Conservation (phyloP, 164 flowering plant species). For the Stephania cephalantha region DNA sequence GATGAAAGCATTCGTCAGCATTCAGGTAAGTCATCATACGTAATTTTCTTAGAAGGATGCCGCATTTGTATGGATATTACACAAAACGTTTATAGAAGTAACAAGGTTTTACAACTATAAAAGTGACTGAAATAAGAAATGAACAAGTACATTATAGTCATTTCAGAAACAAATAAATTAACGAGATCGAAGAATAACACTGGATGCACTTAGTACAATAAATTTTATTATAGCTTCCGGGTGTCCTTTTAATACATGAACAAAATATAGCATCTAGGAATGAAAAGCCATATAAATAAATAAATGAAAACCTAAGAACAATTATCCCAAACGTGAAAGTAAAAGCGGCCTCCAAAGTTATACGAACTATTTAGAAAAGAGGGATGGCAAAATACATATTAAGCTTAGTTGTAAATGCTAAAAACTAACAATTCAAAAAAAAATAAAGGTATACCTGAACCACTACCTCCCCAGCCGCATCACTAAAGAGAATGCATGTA, state of each 20-base stretch:
- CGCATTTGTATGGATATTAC: too few species aligned
- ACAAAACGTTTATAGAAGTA: too few species aligned
- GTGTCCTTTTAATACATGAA: background rate
- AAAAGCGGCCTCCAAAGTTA: background rate
- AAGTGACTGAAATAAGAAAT: too few species aligned
- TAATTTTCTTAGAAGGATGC: too few species aligned
- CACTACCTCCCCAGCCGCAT: slow-evolving; percentile 95
- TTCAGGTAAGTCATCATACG: too few species aligned
- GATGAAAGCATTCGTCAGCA: too few species aligned
- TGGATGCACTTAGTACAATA: background rate
- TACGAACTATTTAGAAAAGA: background rate
- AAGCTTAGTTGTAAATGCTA: too few species aligned
- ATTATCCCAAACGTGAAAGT: background rate
- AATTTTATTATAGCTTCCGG: background rate
- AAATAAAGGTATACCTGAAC: slow-evolving; percentile 50
- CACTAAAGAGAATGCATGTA: slow-evolving; percentile 91
- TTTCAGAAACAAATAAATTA: background rate
- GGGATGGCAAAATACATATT: background rate
- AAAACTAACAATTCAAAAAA: background rate
- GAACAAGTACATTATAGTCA: background rate
- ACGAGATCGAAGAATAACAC: background rate
- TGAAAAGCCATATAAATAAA: background rate
- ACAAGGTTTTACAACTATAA: too few species aligned
- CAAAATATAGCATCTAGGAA: background rate
- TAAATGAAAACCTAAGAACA: background rate